These are phyloP conservation scores for Fomitiporia mediterranea DNA, from an alignment of 1,284 basidiomycete genomes.

Conservation along the genomic window DNA sequence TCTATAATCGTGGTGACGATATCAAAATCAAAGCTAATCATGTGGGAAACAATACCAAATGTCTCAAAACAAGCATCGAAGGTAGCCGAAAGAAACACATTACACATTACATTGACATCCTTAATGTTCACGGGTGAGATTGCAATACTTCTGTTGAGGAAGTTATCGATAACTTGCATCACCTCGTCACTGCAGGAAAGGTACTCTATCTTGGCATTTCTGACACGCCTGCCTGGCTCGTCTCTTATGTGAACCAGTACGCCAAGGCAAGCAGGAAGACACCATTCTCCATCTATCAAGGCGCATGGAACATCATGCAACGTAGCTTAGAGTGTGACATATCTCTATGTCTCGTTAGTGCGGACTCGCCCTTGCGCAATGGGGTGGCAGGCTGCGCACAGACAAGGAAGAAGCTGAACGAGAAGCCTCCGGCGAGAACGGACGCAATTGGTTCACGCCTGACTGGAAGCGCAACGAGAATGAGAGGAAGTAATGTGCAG, in stretches of 20 bases:
- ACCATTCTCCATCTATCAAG: slow-evolving; percentile 52
- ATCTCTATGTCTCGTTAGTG: slow-evolving; percentile 47
- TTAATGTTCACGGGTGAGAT: slow-evolving; percentile 44
- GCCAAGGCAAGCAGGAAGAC: slow-evolving; percentile 41
- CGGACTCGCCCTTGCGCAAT: slow-evolving; percentile 47
- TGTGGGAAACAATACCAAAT: slow-evolving; percentile 35
- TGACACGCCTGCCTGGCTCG: slow-evolving; percentile 42
- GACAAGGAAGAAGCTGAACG: slow-evolving; percentile 44
- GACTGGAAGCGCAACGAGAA: slow-evolving; percentile 21
- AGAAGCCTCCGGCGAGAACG: slow-evolving; percentile 39
- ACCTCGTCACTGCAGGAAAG: slow-evolving; percentile 38
- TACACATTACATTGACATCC: slow-evolving; percentile 40
- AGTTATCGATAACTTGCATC: slow-evolving; percentile 46
- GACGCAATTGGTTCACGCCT: slow-evolving; percentile 24
- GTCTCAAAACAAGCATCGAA: slow-evolving; percentile 31
- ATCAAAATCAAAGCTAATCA: slow-evolving; percentile 30
- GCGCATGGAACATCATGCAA: slow-evolving; percentile 45
- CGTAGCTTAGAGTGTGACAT: slow-evolving; percentile 51
- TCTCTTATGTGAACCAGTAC: slow-evolving; percentile 39
- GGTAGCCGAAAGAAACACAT: slow-evolving; percentile 40
- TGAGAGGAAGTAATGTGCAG: slow-evolving; percentile 10
- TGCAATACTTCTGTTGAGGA: slow-evolving; percentile 42
- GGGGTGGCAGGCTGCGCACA: slow-evolving; percentile 45
- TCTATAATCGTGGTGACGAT: slow-evolving; percentile 26
- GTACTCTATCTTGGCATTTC: slow-evolving; percentile 44